Evolutionary conservation across 2,329 filamentous ascomycete genomes (phyloP).

Genomic region (Volutella citrinella): DNA sequence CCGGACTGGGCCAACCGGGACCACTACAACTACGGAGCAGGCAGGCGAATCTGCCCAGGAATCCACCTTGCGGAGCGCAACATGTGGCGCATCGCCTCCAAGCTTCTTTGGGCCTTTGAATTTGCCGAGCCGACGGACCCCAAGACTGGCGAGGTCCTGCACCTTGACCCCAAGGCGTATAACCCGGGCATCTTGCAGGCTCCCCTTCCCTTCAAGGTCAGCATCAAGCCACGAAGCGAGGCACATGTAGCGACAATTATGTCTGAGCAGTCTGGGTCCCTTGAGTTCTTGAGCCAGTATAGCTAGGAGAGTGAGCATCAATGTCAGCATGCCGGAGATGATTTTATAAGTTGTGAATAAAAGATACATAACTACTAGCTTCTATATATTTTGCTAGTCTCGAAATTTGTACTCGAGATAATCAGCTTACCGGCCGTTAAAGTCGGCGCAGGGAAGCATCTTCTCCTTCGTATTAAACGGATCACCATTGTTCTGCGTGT

Average conservation of each 20-base stretch:
- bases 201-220: background rate
- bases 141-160: background rate
- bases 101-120: constrained; percentile 43
- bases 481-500: background rate
- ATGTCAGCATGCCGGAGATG: too few relatives aligned
- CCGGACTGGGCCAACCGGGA: constrained; percentile 25
- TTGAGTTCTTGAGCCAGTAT: too few relatives aligned
- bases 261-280: too few relatives aligned
- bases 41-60: constrained; percentile 45
- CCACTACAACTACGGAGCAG: constrained; percentile 45
- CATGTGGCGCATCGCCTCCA: constrained; percentile 35
- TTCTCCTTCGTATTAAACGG: background rate
- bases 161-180: background rate
- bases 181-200: background rate
- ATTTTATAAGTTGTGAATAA: too few relatives aligned
- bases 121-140: constrained; percentile 1
- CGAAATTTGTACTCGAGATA: too few relatives aligned
- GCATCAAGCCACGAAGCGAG: background rate
- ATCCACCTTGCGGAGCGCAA: constrained; percentile 48
- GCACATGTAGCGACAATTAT: background rate
- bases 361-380: too few relatives aligned
- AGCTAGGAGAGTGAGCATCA: too few relatives aligned
- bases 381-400: too few relatives aligned
- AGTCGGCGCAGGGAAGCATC: too few relatives aligned
- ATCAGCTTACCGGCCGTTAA: too few relatives aligned